These are phyloP conservation scores for Umbilicaria muhlenbergii DNA, from an alignment of 495 filamentous ascomycete genomes.

Conservation along the genomic window DNA sequence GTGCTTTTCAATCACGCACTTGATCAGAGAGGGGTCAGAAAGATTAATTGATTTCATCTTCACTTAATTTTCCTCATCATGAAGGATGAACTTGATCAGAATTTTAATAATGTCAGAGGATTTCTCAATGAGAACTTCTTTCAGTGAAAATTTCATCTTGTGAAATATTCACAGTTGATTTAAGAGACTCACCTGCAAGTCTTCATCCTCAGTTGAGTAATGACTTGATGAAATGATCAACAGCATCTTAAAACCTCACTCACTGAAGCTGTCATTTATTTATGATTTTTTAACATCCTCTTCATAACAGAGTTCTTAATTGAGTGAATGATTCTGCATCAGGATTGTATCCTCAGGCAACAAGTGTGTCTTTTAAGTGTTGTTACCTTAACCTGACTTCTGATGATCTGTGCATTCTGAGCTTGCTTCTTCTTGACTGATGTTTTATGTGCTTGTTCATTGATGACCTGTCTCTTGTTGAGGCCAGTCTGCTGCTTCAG, in stretches of 20 bases:
- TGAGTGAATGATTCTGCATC: no score
- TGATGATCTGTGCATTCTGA: not conserved
- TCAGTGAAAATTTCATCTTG: not conserved
- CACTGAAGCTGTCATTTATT: no score
- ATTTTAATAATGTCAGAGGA: conserved; percentile 1
- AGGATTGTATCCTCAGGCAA: no score
- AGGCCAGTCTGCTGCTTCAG: not conserved
- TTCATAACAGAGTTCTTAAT: no score
- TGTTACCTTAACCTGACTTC: not conserved
- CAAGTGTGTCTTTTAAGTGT: not conserved
- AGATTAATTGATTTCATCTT: not conserved
- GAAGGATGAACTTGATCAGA: conserved; percentile 1
- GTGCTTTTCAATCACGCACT: not conserved
- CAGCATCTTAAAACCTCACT: not conserved
- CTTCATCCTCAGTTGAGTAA: not conserved
- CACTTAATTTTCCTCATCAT: not conserved
- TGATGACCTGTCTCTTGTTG: not conserved
- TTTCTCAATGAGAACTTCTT: not conserved
- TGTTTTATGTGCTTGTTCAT: no score
- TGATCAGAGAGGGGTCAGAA: not conserved
- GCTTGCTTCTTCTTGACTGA: no score
- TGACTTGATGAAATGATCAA: not conserved
- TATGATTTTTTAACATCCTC: no score
- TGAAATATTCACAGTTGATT: not conserved
- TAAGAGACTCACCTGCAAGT: not conserved